phyloP scores from a whole-genome alignment of 306 rosid genomes.

The Pueraria montana region DNA sequence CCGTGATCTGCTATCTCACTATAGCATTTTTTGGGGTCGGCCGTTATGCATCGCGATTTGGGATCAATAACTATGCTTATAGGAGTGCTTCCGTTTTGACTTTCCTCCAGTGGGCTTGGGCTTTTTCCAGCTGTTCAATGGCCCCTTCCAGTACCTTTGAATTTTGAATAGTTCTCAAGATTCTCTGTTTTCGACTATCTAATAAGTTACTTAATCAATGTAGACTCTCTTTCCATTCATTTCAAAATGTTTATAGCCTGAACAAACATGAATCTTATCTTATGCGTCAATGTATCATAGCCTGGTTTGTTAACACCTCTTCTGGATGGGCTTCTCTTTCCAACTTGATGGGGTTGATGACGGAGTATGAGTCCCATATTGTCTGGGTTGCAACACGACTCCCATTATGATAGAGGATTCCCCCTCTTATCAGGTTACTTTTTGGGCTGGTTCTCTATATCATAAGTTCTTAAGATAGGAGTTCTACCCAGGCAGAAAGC shows the following conservation, averaged over 20 bases:
- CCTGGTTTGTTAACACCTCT: conserved; percentile 3
- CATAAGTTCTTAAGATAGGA: conserved; percentile 8
- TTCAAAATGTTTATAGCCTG: neutral
- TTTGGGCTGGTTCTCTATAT: conserved; percentile 27
- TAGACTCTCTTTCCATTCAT: neutral
- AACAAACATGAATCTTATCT: conserved; percentile 13
- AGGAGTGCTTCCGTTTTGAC: neutral
- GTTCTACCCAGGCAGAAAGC: conserved; percentile 5
- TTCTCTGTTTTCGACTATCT: neutral
- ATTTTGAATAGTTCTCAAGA: neutral
- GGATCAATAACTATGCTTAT: neutral
- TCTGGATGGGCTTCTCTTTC: conserved; percentile 34
- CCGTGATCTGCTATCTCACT: neutral
- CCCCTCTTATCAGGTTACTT: conserved; percentile 3
- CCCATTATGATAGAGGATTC: conserved; percentile 19
- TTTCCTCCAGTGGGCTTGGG: neutral
- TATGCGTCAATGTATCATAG: conserved; percentile 6
- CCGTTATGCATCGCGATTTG: neutral
- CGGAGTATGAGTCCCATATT: conserved; percentile 40
- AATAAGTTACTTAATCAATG: neutral
- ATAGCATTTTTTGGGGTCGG: neutral
- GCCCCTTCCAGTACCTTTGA: neutral
- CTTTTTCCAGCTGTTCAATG: neutral
- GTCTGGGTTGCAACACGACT: conserved; percentile 20
- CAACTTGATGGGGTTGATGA: conserved; percentile 35